phyloP scores from a whole-genome alignment of 495 filamentous ascomycete species.

The Neurospora sp. region DNA sequence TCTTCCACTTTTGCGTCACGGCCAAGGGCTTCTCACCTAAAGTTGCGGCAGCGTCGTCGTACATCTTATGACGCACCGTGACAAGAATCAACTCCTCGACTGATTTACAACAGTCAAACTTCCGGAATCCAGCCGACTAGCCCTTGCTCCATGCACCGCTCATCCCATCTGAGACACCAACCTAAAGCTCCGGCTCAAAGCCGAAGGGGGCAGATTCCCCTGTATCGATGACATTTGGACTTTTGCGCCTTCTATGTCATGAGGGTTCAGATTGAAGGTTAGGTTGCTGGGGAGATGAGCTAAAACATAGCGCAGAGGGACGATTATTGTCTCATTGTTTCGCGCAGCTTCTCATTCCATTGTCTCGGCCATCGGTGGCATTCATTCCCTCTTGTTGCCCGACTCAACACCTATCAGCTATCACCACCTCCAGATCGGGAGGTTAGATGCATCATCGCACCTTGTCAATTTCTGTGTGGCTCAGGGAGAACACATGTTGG shows the following conservation, averaged over 20 bases:
- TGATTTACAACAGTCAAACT: not conserved
- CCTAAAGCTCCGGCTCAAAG: not conserved
- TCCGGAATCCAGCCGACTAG: not conserved
- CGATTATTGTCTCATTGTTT: not conserved
- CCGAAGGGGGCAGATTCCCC: not conserved
- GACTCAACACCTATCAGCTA: not conserved
- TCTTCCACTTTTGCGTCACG: not conserved
- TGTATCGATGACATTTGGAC: not conserved
- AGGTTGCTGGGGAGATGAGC: not conserved
- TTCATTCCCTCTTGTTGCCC: not conserved
- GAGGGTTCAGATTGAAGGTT: not conserved
- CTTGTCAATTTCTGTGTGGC: not conserved
- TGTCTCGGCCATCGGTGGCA: not conserved
- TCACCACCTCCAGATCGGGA: not conserved
- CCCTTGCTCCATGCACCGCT: not conserved
- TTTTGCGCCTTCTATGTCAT: not conserved
- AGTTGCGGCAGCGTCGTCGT: not conserved
- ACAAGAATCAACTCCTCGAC: not conserved
- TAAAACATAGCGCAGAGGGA: not conserved
- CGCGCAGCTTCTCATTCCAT: not conserved
- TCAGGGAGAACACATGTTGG: not conserved
- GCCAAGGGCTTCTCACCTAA: not conserved
- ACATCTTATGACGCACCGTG: not conserved
- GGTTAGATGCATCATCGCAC: not conserved
- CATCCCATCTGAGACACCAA: not conserved